These are phyloP conservation scores for Abrus precatorius DNA, from an alignment of 306 rosid species.

Conservation along the genomic window DNA sequence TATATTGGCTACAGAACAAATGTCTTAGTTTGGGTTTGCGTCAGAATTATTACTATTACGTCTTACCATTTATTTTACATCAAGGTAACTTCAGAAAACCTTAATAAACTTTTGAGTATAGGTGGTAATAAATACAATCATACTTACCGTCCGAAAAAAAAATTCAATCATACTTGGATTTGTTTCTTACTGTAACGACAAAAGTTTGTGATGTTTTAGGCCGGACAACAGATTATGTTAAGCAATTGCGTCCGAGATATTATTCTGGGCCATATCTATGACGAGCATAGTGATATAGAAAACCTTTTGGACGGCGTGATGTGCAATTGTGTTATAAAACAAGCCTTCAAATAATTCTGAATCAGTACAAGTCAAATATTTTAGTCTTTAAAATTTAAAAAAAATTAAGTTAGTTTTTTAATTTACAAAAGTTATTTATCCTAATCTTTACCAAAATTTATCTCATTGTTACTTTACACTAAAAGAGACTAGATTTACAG, in stretches of 20 bases:
- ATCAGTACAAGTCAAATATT: no score
- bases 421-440: no score
- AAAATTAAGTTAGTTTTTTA: no score
- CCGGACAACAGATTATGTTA: no score
- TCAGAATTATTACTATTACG: neutral
- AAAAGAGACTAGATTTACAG: no score
- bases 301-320: neutral
- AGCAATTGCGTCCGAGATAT: no score
- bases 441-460: no score
- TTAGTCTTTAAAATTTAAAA: no score
- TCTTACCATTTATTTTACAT: neutral
- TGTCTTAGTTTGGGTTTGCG: neutral
- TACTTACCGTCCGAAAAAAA: neutral
- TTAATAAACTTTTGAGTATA: neutral
- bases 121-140: neutral
- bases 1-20: neutral
- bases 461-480: no score
- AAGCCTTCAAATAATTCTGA: no score
- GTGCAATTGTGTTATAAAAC: neutral
- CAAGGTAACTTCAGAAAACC: neutral
- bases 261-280: neutral
- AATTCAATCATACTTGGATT: neutral
- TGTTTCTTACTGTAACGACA: neutral
- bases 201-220: neutral
- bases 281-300: neutral